Evolutionary conservation across 768 basidiomycete species (phyloP), one percentile per base, ranked within the genome.

Genomic region (Cantharellus anzutake): DNA sequence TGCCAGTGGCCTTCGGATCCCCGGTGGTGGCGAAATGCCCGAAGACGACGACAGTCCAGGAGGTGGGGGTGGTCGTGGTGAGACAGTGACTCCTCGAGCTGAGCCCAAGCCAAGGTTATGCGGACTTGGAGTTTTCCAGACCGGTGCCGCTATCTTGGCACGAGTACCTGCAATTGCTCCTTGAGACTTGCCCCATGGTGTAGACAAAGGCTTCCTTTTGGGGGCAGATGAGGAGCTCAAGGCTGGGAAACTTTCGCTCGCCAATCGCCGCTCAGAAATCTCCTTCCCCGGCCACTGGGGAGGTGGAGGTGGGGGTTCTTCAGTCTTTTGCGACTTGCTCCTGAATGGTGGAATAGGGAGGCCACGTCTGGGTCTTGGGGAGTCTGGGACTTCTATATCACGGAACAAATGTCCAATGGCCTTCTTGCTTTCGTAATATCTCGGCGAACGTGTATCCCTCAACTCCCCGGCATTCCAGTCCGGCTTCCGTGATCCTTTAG

Each of bases 361-460:
- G 11, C 52, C 52, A 7, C 14, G 7, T 11, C 14, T 11, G 35
- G 35, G 11, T 37, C 35, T 37, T 7, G 52, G 52, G 1, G 52
- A 37, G 35, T 57, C 56, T 5, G 35, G 56, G 16, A 57, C 16
- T 14, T 57, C 40, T 5, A 57, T 57, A 37, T 57, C 56, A 41
- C 56, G 56, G 41, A 57, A 57, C 14, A 57, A 41, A 5, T 57
- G 7, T 16, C 56, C 56, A 5, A 57, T 41, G 42, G 56, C 56
- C 35, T 42, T 39, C 14, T 39, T 5, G 56, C 38, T 40, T 11
- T 41, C 37, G 40, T 57, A 57, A 42, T 40, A 57, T 11, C 14
- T 42, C 11, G 52, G 52, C 14, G 52, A 11, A 11, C 11, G 7
- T 11, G 52, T 11, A 37, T 55, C 52, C 41, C 56, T 7, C 56